Evolutionary conservation across 2,329 filamentous ascomycete genomes (phyloP).

Genomic region (Cucurbitaria berberidis): DNA sequence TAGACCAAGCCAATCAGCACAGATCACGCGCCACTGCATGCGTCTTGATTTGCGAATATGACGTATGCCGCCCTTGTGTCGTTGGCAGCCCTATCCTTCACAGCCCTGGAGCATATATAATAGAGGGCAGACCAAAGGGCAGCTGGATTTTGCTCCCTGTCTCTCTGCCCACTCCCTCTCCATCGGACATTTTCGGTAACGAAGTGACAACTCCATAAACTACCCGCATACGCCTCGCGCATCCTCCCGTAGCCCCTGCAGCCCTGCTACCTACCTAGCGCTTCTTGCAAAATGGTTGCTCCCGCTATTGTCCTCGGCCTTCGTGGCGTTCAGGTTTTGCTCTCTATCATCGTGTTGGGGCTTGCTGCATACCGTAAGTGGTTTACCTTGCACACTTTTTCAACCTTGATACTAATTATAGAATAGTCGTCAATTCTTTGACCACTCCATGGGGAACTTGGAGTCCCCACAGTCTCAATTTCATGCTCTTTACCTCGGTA

Average conservation of each 20-base stretch:
- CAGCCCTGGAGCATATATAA: slow-evolving; percentile 22
- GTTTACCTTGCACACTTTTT: neutral
- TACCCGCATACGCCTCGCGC: slow-evolving; percentile 2
- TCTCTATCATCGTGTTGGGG: slow-evolving; percentile 78
- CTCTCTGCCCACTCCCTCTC: no score
- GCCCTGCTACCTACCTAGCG: neutral
- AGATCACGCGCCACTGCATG: slow-evolving; percentile 23
- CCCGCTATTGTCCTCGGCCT: slow-evolving; percentile 62
- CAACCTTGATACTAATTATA: slow-evolving; percentile 4
- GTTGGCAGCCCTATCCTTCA: slow-evolving; percentile 27
- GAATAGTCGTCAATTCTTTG: slow-evolving; percentile 56
- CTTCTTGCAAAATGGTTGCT: slow-evolving; percentile 26
- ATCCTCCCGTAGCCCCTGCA: slow-evolving; percentile 7
- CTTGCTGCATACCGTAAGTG: slow-evolving; percentile 76
- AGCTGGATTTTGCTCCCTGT: no score
- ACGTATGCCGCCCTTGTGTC: slow-evolving; percentile 1
- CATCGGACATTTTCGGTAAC: neutral
- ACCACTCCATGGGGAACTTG: slow-evolving; percentile 56
- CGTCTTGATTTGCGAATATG: slow-evolving; percentile 9
- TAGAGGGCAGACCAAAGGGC: slow-evolving; percentile 1
- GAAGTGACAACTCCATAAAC: neutral
- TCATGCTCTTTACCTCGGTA: slow-evolving; percentile 79
- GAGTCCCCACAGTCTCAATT: slow-evolving; percentile 68
- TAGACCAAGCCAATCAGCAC: slow-evolving; percentile 18
- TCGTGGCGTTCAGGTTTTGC: slow-evolving; percentile 70